phyloP scores from a whole-genome alignment of 805 yeast genomes.

The Candida nanaspora region DNA sequence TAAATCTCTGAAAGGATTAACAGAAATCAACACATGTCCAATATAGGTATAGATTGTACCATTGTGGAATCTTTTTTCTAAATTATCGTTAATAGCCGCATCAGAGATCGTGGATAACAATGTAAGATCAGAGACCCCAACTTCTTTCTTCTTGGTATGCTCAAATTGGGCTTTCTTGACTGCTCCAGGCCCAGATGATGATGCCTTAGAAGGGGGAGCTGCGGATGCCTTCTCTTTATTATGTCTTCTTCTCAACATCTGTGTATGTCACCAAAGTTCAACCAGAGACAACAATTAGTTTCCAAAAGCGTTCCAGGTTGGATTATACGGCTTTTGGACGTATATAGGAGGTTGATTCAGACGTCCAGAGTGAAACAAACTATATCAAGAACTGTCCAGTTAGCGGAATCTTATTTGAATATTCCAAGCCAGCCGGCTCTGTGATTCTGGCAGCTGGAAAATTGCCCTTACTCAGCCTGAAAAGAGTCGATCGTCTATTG shows the following conservation, averaged over 20 bases:
- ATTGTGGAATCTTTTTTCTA: slow-evolving; percentile 82
- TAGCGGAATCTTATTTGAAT: too few relatives aligned
- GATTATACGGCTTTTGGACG: too few relatives aligned
- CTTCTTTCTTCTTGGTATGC: slow-evolving; percentile 82
- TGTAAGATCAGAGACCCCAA: slow-evolving; percentile 96
- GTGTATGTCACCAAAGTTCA: not conserved
- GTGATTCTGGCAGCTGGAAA: too few relatives aligned
- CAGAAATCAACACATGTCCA: slow-evolving; percentile 91
- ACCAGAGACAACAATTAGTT: not conserved
- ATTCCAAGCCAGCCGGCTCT: too few relatives aligned
- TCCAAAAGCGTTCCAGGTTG: too few relatives aligned
- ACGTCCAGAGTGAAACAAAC: too few relatives aligned
- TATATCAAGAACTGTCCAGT: too few relatives aligned
- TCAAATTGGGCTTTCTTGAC: slow-evolving; percentile 90
- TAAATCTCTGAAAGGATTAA: slow-evolving; percentile 92
- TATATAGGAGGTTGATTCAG: too few relatives aligned
- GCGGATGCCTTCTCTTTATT: not conserved
- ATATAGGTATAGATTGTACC: slow-evolving; percentile 88
- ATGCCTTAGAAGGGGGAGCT: slow-evolving; percentile 2
- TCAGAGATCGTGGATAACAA: slow-evolving; percentile 82
- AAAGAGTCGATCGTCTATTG: too few relatives aligned
- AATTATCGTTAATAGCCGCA: slow-evolving; percentile 85
- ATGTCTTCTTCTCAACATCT: not conserved
- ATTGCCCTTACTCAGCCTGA: too few relatives aligned
- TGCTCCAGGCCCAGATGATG: slow-evolving; percentile 11